Evolutionary conservation across 2,329 filamentous ascomycete species (phyloP).

Genomic region (Beauveria caledonica): DNA sequence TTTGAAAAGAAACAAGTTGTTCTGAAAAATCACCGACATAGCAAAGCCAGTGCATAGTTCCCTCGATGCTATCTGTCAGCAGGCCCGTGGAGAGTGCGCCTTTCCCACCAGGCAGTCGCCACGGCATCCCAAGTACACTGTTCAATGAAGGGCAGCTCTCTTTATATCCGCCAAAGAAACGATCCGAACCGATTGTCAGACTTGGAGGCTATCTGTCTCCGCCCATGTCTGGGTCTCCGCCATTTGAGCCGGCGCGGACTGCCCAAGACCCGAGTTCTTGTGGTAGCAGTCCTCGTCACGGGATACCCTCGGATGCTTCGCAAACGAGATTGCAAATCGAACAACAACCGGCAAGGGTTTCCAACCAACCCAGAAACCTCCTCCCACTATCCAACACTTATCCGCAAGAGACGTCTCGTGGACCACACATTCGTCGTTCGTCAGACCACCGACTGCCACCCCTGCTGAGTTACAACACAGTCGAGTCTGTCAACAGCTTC

Average conservation of each 20-base stretch:
- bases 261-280: background rate
- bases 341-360: conserved; percentile 14
- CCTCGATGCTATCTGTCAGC: conserved; percentile 11
- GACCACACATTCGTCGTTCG: conserved; percentile 20
- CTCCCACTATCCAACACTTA: conserved; percentile 20
- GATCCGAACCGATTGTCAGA: conserved; percentile 44
- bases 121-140: conserved; percentile 43
- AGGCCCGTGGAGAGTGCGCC: conserved; percentile 12
- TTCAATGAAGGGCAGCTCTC: conserved; percentile 40
- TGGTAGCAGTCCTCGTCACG: conserved; percentile 32
- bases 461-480: conserved; percentile 19
- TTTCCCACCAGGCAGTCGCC: conserved; percentile 11
- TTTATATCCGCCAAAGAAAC: conserved; percentile 42
- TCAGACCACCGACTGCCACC: conserved; percentile 19
- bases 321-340: conserved; percentile 28
- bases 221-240: conserved; percentile 65
- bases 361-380: conserved; percentile 9
- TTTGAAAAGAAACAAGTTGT: background rate
- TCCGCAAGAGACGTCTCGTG: conserved; percentile 19
- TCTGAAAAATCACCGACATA: background rate
- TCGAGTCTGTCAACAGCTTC: conserved; percentile 1
- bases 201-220: conserved; percentile 60
- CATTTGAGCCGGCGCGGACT: conserved; percentile 39
- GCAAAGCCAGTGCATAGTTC: background rate
- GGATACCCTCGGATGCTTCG: conserved; percentile 39